Conservation (phyloP, 2,329 filamentous ascomycete genomes). For the Bipolaris gigantea region DNA sequence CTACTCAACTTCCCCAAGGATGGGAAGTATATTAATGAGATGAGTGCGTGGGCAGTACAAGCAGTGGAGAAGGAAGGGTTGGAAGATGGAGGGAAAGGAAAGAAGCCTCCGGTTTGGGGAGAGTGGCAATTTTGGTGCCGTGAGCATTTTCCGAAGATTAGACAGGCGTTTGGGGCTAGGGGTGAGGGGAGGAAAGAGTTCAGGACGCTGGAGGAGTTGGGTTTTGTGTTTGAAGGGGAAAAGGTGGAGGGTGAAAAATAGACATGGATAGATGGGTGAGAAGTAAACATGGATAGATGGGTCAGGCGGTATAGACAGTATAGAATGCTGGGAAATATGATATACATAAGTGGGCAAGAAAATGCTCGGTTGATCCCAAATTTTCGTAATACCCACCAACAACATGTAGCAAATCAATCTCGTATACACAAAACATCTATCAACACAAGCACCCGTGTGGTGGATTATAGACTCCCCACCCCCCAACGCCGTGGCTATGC, state of each 20-base stretch:
- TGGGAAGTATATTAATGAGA: conserved; percentile 68
- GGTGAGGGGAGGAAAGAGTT: conserved; percentile 62
- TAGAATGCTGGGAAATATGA: background rate
- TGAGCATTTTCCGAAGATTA: conserved; percentile 67
- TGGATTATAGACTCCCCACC: conserved; percentile 1
- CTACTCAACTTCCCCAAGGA: conserved; percentile 63
- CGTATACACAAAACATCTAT: background rate
- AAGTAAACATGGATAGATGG: background rate
- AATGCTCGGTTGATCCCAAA: no score
- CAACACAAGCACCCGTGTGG: background rate
- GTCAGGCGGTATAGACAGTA: background rate
- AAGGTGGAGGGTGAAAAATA: background rate
- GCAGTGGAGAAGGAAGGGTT: conserved; percentile 47
- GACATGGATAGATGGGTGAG: background rate
- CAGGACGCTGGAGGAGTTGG: conserved; percentile 70
- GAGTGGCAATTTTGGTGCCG: conserved; percentile 73
- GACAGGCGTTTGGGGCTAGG: conserved; percentile 68
- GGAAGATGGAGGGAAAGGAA: conserved; percentile 57
- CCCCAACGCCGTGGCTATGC: conserved; percentile 15
- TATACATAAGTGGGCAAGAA: no score
- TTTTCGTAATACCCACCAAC: background rate
- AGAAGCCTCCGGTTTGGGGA: conserved; percentile 71
- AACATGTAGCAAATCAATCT: background rate
- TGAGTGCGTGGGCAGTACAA: conserved; percentile 63
- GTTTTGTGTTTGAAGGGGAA: conserved; percentile 60